These are phyloP conservation scores for Endothia cerciana DNA, from an alignment of 2,329 filamentous ascomycete genomes.

Conservation along the genomic window DNA sequence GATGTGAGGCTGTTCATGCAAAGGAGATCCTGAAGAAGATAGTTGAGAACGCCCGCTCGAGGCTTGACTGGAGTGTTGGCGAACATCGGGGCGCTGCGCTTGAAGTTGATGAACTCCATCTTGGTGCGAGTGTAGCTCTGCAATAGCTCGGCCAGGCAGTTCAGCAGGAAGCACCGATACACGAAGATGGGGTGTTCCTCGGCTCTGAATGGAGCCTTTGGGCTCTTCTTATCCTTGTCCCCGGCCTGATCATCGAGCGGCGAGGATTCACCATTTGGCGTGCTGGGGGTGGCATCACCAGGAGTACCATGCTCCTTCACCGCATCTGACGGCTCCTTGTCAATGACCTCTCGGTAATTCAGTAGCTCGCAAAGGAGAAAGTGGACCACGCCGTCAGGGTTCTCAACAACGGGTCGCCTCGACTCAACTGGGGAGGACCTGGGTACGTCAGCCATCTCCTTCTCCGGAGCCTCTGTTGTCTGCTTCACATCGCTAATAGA, in stretches of 20 bases:
- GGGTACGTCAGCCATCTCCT: conserved; percentile 64
- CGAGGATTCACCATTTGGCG: conserved; percentile 12
- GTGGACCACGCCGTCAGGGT: conserved; percentile 92
- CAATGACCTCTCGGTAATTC: conserved; percentile 89
- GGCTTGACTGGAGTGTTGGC: conserved; percentile 91
- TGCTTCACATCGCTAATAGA: conserved; percentile 59
- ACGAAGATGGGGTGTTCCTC: conserved; percentile 96
- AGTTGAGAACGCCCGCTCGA: conserved; percentile 89
- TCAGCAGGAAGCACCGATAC: conserved; percentile 92
- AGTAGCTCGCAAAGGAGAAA: conserved; percentile 92
- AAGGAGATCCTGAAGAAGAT: conserved; percentile 80
- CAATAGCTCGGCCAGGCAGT: conserved; percentile 87
- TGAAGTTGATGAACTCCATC: conserved; percentile 99
- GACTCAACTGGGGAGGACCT: conserved; percentile 66
- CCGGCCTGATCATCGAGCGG: conserved; percentile 27
- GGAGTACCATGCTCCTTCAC: conserved; percentile 48
- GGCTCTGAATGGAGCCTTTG: conserved; percentile 81
- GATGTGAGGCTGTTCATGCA: conserved; percentile 64
- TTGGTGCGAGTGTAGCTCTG: conserved; percentile 93
- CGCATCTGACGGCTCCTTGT: conserved; percentile 64
- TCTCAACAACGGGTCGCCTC: conserved; percentile 85
- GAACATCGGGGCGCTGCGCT: conserved; percentile 82
- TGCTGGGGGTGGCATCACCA: conserved; percentile 37
- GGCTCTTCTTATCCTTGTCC: conserved; percentile 64
- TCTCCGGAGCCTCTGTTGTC: conserved; percentile 62